Percentiles rank a stretch among this genome's conserved stretches.
Evolutionary conservation across 495 filamentous ascomycete genomes (phyloP).

Genomic region (Lentithecium fluviatile): DNA sequence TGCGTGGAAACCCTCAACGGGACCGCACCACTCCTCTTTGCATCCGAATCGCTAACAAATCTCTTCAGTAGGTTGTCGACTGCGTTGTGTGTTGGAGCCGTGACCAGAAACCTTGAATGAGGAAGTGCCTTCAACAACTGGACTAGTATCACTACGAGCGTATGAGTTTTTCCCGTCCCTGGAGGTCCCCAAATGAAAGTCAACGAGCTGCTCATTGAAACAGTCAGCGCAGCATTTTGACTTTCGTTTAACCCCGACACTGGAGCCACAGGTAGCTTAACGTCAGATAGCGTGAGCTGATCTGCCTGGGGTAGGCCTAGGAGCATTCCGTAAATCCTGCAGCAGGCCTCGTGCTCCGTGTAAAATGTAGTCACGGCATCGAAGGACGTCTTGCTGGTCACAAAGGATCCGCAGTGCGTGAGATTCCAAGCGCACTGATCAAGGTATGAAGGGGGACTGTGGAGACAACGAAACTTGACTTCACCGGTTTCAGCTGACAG

Average conservation of each 20-base stretch:
- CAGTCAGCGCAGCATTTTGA: constrained; percentile 48
- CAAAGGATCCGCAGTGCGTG: constrained; percentile 48
- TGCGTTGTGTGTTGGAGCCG: constrained; percentile 54
- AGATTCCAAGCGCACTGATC: constrained; percentile 49
- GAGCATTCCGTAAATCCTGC: constrained; percentile 41
- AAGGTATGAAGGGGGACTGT: constrained; percentile 46
- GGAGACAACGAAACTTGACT: constrained; percentile 47
- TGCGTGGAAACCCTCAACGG: constrained; percentile 51
- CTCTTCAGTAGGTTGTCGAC: constrained; percentile 54
- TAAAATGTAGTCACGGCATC: constrained; percentile 47
- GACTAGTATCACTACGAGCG: constrained; percentile 41
- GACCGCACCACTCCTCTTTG: constrained; percentile 3
- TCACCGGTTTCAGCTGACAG: constrained; percentile 42
- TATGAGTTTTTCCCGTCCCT: constrained; percentile 55
- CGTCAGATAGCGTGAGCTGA: constrained; percentile 13
- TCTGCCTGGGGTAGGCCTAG: constrained; percentile 23
- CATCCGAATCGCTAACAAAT: constrained; percentile 37
- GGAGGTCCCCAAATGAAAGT: constrained; percentile 55
- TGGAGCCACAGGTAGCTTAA: constrained; percentile 2
- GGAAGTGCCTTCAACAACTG: too few species aligned
- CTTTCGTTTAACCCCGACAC: constrained; percentile 45
- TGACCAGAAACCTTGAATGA: too few species aligned
- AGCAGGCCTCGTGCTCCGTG: constrained; percentile 36
- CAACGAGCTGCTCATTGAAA: constrained; percentile 42
- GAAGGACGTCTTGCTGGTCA: constrained; percentile 50